Percentiles rank a stretch among this genome's conserved stretches.
Evolutionary conservation across 805 yeast genomes (phyloP).

Genomic region (Hanseniaspora mollemarum): DNA sequence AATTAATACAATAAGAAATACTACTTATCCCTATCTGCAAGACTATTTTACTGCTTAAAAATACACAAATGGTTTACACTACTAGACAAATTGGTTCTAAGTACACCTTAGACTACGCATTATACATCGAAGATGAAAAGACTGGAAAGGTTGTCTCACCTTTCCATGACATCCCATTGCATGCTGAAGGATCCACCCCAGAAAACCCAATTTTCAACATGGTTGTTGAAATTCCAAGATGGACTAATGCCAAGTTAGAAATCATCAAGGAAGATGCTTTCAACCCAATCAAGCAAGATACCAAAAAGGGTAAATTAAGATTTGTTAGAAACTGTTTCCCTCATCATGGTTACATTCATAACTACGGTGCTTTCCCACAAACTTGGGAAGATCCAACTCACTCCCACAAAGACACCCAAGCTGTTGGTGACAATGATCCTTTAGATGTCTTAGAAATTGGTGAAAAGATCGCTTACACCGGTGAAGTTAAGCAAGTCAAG

Average conservation of each 20-base stretch:
- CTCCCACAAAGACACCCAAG: constrained; percentile 54
- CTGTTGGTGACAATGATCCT: constrained; percentile 75
- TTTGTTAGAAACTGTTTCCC: constrained; percentile 74
- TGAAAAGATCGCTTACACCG: constrained; percentile 50
- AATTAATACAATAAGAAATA: too few relatives aligned
- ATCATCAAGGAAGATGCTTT: constrained; percentile 45
- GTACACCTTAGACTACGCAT: constrained; percentile 87
- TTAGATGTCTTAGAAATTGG: constrained; percentile 79
- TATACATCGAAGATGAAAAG: constrained; percentile 58
- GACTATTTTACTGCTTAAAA: not conserved
- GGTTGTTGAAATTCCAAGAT: constrained; percentile 68
- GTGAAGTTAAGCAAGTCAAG: constrained; percentile 77
- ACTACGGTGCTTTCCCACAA: constrained; percentile 82
- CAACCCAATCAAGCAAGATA: constrained; percentile 75
- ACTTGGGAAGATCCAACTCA: constrained; percentile 88
- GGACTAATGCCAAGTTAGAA: constrained; percentile 79
- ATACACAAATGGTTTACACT: constrained; percentile 59
- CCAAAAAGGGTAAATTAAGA: constrained; percentile 61
- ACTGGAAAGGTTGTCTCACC: constrained; percentile 92
- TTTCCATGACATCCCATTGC: constrained; percentile 87
- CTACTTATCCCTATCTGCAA: too few relatives aligned
- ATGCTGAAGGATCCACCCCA: constrained; percentile 56
- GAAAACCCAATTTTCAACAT: constrained; percentile 76
- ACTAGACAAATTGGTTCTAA: constrained; percentile 93
- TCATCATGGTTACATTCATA: constrained; percentile 71